Evolutionary conservation across 148 eudicot genomes (phyloP).

Genomic region (Heliamphora exappendiculata): DNA sequence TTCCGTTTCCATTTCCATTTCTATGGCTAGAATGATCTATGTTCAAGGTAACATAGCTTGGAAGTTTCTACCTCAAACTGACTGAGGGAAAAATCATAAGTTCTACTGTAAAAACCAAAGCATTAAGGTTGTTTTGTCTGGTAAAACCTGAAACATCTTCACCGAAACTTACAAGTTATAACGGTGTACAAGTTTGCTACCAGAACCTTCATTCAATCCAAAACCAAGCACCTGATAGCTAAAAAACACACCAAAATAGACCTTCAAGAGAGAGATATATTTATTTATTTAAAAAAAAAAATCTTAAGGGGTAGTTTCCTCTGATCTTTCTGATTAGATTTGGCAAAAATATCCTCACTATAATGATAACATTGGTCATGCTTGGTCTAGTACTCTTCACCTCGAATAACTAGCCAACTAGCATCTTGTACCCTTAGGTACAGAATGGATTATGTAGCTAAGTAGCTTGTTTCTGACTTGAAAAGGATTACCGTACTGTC

Average conservation of each 20-base stretch:
- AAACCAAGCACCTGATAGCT: too few relatives aligned
- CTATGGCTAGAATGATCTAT: too few relatives aligned
- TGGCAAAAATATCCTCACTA: background rate
- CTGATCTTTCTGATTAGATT: background rate
- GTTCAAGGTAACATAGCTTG: too few relatives aligned
- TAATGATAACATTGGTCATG: background rate
- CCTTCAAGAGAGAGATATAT: too few relatives aligned
- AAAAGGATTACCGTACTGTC: too few relatives aligned
- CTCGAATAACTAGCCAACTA: background rate
- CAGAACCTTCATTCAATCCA: background rate
- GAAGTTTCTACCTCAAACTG: background rate
- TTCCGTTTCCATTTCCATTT: too few relatives aligned
- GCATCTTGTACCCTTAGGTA: too few relatives aligned
- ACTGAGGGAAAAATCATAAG: background rate
- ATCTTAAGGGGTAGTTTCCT: background rate
- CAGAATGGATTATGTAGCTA: background rate
- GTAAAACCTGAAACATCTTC: too few relatives aligned
- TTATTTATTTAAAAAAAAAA: too few relatives aligned
- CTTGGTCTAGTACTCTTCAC: background rate
- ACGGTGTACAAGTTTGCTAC: background rate
- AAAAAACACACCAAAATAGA: too few relatives aligned
- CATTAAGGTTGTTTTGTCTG: background rate
- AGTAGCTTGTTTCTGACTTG: too few relatives aligned
- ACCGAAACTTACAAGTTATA: too few relatives aligned
- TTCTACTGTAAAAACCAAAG: background rate